phyloP scores from a whole-genome alignment of 2,329 filamentous ascomycete genomes.

The Colletotrichum tabaci region DNA sequence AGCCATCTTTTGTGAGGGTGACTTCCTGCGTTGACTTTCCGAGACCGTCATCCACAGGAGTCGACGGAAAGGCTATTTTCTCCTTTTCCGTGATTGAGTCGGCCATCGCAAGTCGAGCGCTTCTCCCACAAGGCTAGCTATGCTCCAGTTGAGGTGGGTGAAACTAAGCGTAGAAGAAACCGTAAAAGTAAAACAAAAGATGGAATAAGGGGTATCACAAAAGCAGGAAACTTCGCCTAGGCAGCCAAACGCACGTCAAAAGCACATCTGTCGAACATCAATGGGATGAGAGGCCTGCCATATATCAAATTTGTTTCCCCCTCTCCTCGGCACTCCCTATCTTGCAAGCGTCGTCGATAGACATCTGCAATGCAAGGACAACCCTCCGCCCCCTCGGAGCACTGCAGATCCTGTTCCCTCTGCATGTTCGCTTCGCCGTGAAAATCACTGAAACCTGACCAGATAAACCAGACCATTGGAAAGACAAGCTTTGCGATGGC shows the following conservation, averaged over 20 bases:
- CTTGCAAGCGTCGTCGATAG: conserved; percentile 1
- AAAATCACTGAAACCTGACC: neutral
- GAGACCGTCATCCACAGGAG: conserved; percentile 9
- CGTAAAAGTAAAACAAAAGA: neutral
- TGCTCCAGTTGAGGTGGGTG: neutral
- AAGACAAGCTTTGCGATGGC: conserved; percentile 31
- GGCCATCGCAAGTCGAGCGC: conserved; percentile 13
- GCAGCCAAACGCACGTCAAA: too few relatives aligned
- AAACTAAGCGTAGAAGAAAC: neutral
- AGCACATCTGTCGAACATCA: too few relatives aligned
- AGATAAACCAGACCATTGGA: neutral
- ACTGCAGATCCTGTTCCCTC: too few relatives aligned
- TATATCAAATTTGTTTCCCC: neutral
- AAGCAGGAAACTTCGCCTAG: neutral
- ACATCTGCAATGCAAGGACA: conserved; percentile 1
- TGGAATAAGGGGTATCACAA: neutral
- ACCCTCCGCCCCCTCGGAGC: neutral
- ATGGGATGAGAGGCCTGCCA: neutral
- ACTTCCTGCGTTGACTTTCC: conserved; percentile 40
- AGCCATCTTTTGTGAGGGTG: conserved; percentile 45
- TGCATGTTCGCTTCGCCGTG: neutral
- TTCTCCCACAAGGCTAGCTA: neutral
- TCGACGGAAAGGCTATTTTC: neutral
- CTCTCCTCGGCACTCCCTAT: neutral
- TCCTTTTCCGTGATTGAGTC: conserved; percentile 35